Conservation (phyloP, 495 filamentous ascomycete genomes). For the Penicillium crystallinum region DNA sequence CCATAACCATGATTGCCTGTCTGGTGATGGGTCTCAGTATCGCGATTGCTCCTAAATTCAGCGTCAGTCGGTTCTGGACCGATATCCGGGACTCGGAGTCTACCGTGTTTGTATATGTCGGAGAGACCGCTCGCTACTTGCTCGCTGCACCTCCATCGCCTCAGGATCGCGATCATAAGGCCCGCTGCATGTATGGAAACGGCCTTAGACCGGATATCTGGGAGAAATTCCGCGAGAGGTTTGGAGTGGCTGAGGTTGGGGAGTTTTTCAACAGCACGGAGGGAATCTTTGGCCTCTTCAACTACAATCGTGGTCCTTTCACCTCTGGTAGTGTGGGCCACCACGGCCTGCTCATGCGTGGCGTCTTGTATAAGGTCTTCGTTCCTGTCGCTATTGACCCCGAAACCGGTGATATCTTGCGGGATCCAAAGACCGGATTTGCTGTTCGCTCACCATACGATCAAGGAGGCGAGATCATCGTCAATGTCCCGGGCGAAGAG, state of each 20-base stretch:
- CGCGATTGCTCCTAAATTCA: constrained; percentile 68
- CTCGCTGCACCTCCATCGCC: constrained; percentile 61
- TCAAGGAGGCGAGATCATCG: constrained; percentile 70
- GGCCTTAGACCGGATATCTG: constrained; percentile 75
- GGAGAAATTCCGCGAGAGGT: constrained; percentile 61
- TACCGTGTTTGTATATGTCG: constrained; percentile 76
- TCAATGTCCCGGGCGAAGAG: constrained; percentile 52
- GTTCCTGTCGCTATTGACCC: constrained; percentile 66
- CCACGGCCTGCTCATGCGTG: constrained; percentile 57
- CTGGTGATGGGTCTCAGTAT: constrained; percentile 55
- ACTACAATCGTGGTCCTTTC: constrained; percentile 56
- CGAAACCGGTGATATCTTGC: constrained; percentile 57
- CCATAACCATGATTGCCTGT: constrained; percentile 48
- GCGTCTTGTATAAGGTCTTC: constrained; percentile 44
- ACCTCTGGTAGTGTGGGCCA: constrained; percentile 63
- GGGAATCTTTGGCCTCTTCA: constrained; percentile 55
- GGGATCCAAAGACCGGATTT: constrained; percentile 63
- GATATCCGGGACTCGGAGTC: constrained; percentile 64
- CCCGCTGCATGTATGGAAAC: constrained; percentile 69
- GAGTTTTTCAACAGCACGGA: constrained; percentile 68
- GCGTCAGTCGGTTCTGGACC: constrained; percentile 65
- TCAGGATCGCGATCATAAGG: constrained; percentile 58
- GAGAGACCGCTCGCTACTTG: constrained; percentile 73
- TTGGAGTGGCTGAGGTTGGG: constrained; percentile 51
- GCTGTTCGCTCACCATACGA: constrained; percentile 58